These are phyloP conservation scores for Hemileia vastatrix DNA, from an alignment of 1,284 basidiomycete species.

Conservation along the genomic window DNA sequence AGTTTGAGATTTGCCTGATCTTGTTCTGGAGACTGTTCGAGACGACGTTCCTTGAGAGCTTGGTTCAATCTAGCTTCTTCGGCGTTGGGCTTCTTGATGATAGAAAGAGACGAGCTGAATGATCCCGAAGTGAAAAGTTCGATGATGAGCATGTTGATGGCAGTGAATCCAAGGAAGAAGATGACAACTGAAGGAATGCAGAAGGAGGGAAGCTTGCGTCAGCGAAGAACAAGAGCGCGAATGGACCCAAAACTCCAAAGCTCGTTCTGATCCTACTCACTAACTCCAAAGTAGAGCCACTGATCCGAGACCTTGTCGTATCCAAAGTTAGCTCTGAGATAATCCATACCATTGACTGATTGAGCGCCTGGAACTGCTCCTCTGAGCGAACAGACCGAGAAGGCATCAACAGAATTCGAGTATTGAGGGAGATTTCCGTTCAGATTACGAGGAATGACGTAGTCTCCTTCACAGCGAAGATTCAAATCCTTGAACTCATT, in stretches of 20 bases:
- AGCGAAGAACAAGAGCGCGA: too few species aligned
- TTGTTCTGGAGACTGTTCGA: conserved; percentile 12
- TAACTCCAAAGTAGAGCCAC: too few species aligned
- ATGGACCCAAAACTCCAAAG: too few species aligned
- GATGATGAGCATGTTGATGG: conserved; percentile 25
- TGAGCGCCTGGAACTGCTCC: conserved; percentile 52
- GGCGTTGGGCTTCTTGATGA: conserved; percentile 32
- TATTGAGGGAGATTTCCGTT: conserved; percentile 30
- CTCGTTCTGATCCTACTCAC: too few species aligned
- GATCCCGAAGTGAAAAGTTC: conserved; percentile 27
- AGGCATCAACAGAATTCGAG: conserved; percentile 30
- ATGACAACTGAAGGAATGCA: too few species aligned
- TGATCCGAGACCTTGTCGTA: too few species aligned
- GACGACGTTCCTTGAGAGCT: conserved; percentile 28
- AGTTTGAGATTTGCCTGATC: not conserved
- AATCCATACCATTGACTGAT: conserved; percentile 11
- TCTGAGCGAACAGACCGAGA: conserved; percentile 46
- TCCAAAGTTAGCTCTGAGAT: conserved; percentile 29
- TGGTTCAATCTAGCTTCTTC: conserved; percentile 33
- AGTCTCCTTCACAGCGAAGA: conserved; percentile 8
- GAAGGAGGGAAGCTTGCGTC: too few species aligned
- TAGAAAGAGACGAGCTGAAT: conserved; percentile 23
- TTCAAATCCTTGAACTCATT: too few species aligned
- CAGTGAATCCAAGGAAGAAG: conserved; percentile 30
- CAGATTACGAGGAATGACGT: conserved; percentile 29